Evolutionary conservation across 129 eudicot species (phyloP).

Genomic region (Centaurea solstitialis): DNA sequence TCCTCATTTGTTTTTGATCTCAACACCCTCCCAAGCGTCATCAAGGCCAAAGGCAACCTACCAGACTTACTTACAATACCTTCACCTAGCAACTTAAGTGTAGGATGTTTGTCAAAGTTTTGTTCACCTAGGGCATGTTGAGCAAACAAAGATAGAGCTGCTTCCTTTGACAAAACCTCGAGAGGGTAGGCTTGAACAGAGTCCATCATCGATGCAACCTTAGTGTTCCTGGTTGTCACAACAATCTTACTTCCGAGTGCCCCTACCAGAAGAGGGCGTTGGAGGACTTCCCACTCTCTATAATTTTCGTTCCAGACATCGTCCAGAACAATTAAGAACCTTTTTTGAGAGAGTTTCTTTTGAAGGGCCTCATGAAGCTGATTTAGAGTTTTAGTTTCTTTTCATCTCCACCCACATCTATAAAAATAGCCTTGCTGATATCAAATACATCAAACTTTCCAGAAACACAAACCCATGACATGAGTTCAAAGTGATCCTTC

Average conservation of each 20-base stretch:
- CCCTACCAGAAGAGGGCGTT: slow-evolving; percentile 26
- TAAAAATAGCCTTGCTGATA: neutral
- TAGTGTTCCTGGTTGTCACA: slow-evolving; percentile 35
- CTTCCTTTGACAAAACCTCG: slow-evolving; percentile 5
- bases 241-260: slow-evolving; percentile 42
- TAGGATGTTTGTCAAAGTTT: neutral
- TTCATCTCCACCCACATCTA: neutral
- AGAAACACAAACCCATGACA: neutral
- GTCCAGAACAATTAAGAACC: slow-evolving; percentile 31
- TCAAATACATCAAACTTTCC: neutral
- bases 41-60: slow-evolving; percentile 28
- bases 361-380: slow-evolving; percentile 24
- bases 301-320: too few relatives aligned
- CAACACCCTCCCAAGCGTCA: slow-evolving; percentile 11
- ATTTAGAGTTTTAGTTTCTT: neutral
- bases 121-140: slow-evolving; percentile 20
- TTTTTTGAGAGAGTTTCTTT: slow-evolving; percentile 13
- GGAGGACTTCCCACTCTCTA: neutral
- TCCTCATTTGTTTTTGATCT: neutral
- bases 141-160: slow-evolving; percentile 25
- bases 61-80: slow-evolving; percentile 12
- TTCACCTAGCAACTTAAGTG: slow-evolving; percentile 19
- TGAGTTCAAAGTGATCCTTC: neutral
- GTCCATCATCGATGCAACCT: neutral
- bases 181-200: slow-evolving; percentile 1